phyloP scores from a whole-genome alignment of 164 flowering plant species.

The Liquidambar formosana region DNA sequence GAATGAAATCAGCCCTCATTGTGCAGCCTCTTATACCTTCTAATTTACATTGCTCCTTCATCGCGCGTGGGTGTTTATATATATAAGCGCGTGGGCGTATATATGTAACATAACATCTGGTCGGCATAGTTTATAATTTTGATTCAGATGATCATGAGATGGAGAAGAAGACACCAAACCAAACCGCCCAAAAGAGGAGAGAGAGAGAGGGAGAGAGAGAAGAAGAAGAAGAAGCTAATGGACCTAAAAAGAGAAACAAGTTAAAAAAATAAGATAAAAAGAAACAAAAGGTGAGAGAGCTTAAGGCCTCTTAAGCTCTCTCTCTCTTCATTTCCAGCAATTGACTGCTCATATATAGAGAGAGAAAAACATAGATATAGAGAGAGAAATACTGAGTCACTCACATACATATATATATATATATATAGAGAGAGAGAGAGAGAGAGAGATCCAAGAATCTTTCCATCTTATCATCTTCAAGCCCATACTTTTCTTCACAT shows the following conservation, averaged over 20 bases:
- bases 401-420: not conserved
- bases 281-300: not conserved
- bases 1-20: too few relatives aligned
- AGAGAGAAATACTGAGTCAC: not conserved
- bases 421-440: not conserved
- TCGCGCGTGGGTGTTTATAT: too few relatives aligned
- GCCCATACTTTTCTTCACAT: constrained; percentile 4
- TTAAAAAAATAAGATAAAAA: not conserved
- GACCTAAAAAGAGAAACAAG: constrained; percentile 4
- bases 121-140: constrained; percentile 12
- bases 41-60: too few relatives aligned
- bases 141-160: constrained; percentile 13
- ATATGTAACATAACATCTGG: not conserved
- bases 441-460: not conserved
- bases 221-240: not conserved
- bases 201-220: too few relatives aligned
- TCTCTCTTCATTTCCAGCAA: too few relatives aligned
- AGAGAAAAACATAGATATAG: not conserved
- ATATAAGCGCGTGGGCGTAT: not conserved
- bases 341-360: not conserved
- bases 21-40: too few relatives aligned
- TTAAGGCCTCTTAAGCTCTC: too few relatives aligned
- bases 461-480: not conserved
- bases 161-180: constrained; percentile 1
- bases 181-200: constrained; percentile 1